phyloP scores from a whole-genome alignment of 2,329 filamentous ascomycete genomes.

The Cordyceps javanica region DNA sequence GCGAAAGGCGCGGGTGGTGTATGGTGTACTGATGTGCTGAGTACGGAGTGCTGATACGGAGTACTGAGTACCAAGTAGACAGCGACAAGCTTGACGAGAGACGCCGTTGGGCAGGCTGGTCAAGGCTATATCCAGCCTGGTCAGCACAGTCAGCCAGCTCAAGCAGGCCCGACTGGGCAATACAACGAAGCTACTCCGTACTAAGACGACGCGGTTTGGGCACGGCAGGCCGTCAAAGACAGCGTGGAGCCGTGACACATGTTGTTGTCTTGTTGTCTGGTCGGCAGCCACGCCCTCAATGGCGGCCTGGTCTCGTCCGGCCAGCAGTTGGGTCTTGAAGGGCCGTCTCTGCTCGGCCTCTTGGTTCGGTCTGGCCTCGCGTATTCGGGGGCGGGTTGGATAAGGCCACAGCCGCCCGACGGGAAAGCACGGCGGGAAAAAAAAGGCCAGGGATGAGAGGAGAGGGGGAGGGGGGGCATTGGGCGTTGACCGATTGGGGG shows the following conservation, averaged over 20 bases:
- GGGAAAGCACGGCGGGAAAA: not conserved
- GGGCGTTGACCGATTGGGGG: not conserved
- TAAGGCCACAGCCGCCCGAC: not conserved
- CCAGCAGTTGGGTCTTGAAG: not conserved
- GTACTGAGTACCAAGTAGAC: too few relatives aligned
- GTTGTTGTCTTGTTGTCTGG: slow-evolving; percentile 1
- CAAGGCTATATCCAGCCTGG: slow-evolving; percentile 1
- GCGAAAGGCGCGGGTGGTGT: not conserved
- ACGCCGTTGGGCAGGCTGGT: not conserved
- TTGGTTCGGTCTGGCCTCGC: not conserved
- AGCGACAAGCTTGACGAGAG: not conserved
- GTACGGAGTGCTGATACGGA: too few relatives aligned
- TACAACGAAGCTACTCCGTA: not conserved
- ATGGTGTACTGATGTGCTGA: not conserved
- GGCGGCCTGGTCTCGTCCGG: slow-evolving; percentile 5
- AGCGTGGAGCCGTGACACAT: not conserved
- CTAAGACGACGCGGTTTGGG: not conserved
- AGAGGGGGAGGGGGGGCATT: too few relatives aligned
- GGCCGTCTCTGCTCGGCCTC: not conserved
- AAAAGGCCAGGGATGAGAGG: not conserved
- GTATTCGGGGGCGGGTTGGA: not conserved
- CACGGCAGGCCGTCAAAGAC: not conserved
- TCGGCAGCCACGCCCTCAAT: not conserved
- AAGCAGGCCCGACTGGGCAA: not conserved
- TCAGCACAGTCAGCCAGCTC: not conserved